Evolutionary conservation across 108 stramenopile genomes (phyloP), one percentile per base, ranked within the genome.

Genomic region (Aurantiochytrium sp.): DNA sequence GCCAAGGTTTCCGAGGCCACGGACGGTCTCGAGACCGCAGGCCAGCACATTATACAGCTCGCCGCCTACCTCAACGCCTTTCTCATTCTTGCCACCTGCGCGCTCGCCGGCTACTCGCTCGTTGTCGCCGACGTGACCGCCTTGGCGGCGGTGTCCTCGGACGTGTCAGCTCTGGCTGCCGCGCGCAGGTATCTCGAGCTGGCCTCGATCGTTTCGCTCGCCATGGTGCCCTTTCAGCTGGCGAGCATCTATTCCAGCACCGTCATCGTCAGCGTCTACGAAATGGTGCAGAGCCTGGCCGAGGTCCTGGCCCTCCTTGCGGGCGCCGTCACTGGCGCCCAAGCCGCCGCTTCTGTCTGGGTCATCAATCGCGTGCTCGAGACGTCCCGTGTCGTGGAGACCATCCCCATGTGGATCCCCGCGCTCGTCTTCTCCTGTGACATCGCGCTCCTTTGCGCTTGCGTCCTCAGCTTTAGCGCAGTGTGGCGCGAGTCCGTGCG

Each of bases 11-110:
- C 45, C 6, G 73, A 81, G 2, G n/a, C 45, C 6, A 81, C 42
- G 50, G 73, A 81, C 24, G 73, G 73, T 24, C 39, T 81, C 24
- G 73, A 81, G 30, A 81, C 73, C 39, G 73, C 45, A n/a, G 73
- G 73, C 21, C 73, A 81, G 39, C 73, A 81, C 73, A 48, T 81
- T 42, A 41, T 81, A 30, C 73, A 81, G 45, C 24, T 30, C 39
- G 73, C 45, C n/a, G 73, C 73, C 0, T 81, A 81, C 73, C 2
- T 27, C 21, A 81, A 81, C 24, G 30, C 27, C 10, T 48, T 81
- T 48, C 42, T 48, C 10, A 41, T 81, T 42, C 6, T 81, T 24
- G 6, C 30, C 12, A 24, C 45, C 10, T 48, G 39, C 3, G 45
- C 30, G 8, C 30, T 81, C 42, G 73, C 45, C 17, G 39, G 10